Percentiles rank a stretch among this genome's conserved stretches.
These are phyloP conservation scores for Fagopyrum homotropicum DNA, from an alignment of 148 eudicot species.

Conservation along the genomic window DNA sequence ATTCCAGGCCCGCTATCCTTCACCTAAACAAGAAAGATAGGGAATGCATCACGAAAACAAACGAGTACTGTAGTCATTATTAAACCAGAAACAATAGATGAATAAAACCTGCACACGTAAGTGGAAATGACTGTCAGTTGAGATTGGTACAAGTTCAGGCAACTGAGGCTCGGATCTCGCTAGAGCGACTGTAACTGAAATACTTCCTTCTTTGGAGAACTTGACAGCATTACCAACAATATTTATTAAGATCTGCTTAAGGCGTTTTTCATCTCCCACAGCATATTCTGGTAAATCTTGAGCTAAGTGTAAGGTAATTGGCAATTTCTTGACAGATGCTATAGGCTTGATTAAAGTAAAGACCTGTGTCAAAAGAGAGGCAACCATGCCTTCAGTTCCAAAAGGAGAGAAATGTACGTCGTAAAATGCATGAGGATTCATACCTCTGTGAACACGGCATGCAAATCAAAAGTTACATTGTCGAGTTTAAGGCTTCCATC, in stretches of 20 bases:
- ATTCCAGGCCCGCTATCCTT: constrained; percentile 87
- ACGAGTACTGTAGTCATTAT: background rate
- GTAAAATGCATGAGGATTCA: constrained; percentile 15
- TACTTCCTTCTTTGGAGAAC: constrained; percentile 78
- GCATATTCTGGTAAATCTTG: constrained; percentile 71
- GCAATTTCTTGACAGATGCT: constrained; percentile 68
- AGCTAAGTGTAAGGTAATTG: constrained; percentile 44
- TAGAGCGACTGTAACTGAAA: constrained; percentile 44
- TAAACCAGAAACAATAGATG: background rate
- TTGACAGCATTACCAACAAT: constrained; percentile 85
- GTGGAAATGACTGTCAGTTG: constrained; percentile 56
- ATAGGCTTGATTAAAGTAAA: constrained; percentile 70
- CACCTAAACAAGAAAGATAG: constrained; percentile 34
- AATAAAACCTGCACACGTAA: constrained; percentile 62
- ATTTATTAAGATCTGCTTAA: constrained; percentile 78
- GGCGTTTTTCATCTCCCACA: constrained; percentile 80
- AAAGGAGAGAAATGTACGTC: background rate
- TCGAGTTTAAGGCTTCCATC: constrained; percentile 96
- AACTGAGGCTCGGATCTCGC: constrained; percentile 60
- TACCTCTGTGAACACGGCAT: constrained; percentile 70
- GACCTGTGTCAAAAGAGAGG: constrained; percentile 38
- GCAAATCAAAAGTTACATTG: constrained; percentile 55
- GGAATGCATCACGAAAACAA: background rate
- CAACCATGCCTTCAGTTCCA: background rate
- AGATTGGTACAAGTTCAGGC: constrained; percentile 50